Evolutionary conservation across 768 basidiomycete genomes (phyloP), one percentile per base, ranked within the genome.

Genomic region (Cystofilobasidium bisporidii): DNA sequence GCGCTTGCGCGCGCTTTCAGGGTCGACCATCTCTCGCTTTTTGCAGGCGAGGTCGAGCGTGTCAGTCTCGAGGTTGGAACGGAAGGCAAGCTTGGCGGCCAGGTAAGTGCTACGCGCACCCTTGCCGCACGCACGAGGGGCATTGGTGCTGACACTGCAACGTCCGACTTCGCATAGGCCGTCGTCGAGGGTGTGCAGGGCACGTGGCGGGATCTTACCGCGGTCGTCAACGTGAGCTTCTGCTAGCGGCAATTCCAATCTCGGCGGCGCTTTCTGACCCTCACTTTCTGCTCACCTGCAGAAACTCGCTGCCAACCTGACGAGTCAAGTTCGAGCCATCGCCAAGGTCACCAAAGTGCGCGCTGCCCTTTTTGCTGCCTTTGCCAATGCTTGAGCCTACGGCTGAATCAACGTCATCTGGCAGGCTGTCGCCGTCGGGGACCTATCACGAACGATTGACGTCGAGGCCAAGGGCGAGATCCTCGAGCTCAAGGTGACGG

Each of bases 371-470:
- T n/a, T n/a, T n/a, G n/a, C n/a, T n/a, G n/a, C n/a, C n/a, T n/a
- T n/a, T n/a, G n/a, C n/a, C n/a, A n/a, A n/a, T n/a, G n/a, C n/a
- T n/a, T n/a, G n/a, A n/a, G n/a, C n/a, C n/a, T n/a, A n/a, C n/a
- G n/a, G n/a, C n/a, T n/a, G n/a, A n/a, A n/a, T 47, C 30, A n/a
- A 18, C 15, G 30, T 24, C 26, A 12, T 41, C 24, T 17, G 4
- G 18, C 28, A 63, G 62, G 63, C 62, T 32, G 91, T 96, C 67
- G 92, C 92, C 24, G 83, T 85, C 53, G 92, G 92, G 40, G 91
- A 97, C 75, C 80, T 91, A 80, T 89, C 87, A 1, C 88, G 90
- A 78, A 92, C 90, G 81, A 90, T 97, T 74, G 87, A 90, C 73
- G 91, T 97, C 70, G 85, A 87, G 69, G 81, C 77, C 4, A 87